These are phyloP conservation scores for Mycena alexandri DNA, from an alignment of 768 basidiomycete species.

Conservation along the genomic window DNA sequence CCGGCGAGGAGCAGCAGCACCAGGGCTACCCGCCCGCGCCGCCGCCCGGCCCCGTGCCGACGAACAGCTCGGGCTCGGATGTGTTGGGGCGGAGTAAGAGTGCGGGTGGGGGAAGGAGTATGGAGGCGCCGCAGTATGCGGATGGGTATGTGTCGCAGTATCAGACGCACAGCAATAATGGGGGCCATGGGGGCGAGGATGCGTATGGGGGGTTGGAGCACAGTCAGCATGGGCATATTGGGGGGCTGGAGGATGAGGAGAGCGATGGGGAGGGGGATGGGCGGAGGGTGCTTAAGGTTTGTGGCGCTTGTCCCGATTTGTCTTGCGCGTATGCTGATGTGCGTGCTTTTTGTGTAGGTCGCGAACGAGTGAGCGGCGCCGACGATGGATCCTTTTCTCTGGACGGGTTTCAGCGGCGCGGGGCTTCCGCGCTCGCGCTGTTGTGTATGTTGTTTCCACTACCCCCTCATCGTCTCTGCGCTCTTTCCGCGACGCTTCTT, in stretches of 20 bases:
- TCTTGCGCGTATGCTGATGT: neutral
- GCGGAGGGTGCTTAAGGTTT: constrained; percentile 38
- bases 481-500: no score
- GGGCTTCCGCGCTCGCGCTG: neutral
- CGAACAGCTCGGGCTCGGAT: constrained; percentile 20
- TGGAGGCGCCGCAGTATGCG: constrained; percentile 31
- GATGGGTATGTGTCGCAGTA: constrained; percentile 38
- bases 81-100: constrained; percentile 32
- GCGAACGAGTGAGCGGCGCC: constrained; percentile 17
- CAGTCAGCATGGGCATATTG: constrained; percentile 37
- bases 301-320: neutral
- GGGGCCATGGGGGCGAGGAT: constrained; percentile 36
- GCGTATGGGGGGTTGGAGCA: constrained; percentile 44
- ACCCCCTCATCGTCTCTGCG: neutral
- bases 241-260: constrained; percentile 22
- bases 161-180: constrained; percentile 33
- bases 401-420: constrained; percentile 13
- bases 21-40: constrained; percentile 35
- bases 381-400: neutral
- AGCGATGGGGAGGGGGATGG: constrained; percentile 23
- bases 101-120: constrained; percentile 24
- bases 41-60: neutral
- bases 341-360: constrained; percentile 15
- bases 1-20: constrained; percentile 26
- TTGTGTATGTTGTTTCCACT: neutral